Evolutionary conservation across 345 rosid species (phyloP).

Genomic region (Acer negundo): DNA sequence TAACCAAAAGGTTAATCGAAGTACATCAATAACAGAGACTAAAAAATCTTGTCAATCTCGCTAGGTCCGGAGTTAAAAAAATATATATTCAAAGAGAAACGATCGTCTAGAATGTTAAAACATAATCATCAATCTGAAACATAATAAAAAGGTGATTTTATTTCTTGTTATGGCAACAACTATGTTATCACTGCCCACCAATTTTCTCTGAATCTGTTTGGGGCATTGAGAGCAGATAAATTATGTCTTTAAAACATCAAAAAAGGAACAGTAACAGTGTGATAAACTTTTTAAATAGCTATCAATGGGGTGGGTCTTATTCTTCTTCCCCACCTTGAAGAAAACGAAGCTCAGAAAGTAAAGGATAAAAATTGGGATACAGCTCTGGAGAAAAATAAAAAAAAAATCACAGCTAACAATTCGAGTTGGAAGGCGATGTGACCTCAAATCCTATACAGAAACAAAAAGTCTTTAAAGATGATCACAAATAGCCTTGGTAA

Average conservation of each 20-base stretch:
- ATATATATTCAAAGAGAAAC: no score
- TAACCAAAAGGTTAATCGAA: no score
- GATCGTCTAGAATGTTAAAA: no score
- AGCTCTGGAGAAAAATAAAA: not conserved
- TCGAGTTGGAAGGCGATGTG: constrained; percentile 11
- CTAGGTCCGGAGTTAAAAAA: no score
- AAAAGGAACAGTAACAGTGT: not conserved
- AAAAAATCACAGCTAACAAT: constrained; percentile 12
- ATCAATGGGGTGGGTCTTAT: constrained; percentile 23
- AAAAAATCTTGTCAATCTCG: no score
- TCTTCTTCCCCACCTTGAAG: constrained; percentile 1
- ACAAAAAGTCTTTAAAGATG: constrained; percentile 57
- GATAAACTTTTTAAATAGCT: constrained; percentile 3
- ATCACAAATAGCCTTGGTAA: constrained; percentile 86
- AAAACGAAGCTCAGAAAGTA: not conserved
- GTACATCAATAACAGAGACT: no score
- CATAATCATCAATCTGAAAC: no score
- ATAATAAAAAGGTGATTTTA: not conserved
- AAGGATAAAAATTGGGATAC: constrained; percentile 15
- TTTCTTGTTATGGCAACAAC: not conserved
- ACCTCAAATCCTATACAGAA: constrained; percentile 27
- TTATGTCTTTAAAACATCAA: not conserved
- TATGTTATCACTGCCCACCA: not conserved
- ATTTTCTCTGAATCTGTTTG: not conserved
- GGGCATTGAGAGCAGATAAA: not conserved